phyloP scores from a whole-genome alignment of 305 asterid genomes.

The Fraxinus sp. region DNA sequence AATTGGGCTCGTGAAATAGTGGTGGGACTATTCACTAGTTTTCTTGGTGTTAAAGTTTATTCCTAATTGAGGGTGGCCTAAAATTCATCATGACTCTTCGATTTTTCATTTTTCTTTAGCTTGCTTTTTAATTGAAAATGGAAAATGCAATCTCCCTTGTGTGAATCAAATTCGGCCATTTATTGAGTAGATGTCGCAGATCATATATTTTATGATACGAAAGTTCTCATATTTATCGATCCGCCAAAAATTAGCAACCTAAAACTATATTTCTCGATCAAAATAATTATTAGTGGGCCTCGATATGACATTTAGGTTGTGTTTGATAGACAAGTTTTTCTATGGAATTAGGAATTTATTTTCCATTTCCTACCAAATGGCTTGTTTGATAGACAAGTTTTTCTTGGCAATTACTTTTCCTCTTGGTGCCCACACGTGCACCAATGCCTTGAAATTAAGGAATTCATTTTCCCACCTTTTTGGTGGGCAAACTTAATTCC shows the following conservation, averaged over 20 bases:
- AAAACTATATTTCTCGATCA: no score
- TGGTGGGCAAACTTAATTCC: no score
- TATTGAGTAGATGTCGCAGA: neutral
- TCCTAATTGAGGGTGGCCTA: constrained; percentile 14
- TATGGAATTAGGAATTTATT: no score
- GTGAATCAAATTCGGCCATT: neutral
- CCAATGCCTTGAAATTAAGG: no score
- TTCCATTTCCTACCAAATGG: no score
- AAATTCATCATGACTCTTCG: constrained; percentile 21
- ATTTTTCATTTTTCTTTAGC: neutral
- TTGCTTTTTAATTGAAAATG: neutral
- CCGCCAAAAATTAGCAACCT: neutral
- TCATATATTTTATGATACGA: neutral
- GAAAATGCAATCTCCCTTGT: neutral
- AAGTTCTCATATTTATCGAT: neutral
- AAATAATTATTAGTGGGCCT: no score
- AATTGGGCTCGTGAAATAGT: constrained; percentile 14
- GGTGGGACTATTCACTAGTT: constrained; percentile 36
- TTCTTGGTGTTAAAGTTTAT: constrained; percentile 27
- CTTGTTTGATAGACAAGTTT: no score
- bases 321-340: no score
- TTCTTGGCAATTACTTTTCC: no score
- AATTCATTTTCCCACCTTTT: no score
- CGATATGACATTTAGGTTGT: no score
- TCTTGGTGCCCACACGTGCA: no score